phyloP scores from a whole-genome alignment of 2,329 filamentous ascomycete species.

The Aspergillus clavatus region DNA sequence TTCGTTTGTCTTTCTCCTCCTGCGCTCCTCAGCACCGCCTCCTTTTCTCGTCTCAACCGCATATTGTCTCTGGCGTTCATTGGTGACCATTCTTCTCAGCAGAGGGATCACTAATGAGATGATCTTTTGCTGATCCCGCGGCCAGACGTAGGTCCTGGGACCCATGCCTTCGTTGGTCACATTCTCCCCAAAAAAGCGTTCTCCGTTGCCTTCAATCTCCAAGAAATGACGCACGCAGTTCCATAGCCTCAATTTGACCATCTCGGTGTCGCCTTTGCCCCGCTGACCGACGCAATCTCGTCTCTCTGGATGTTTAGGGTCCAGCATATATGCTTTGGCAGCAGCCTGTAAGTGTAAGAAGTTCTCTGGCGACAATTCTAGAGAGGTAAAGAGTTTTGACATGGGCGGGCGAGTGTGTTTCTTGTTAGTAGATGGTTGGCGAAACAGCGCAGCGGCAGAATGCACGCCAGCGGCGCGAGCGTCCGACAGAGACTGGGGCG shows the following conservation, averaged over 20 bases:
- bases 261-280: conserved; percentile 51
- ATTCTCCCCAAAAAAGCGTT: conserved; percentile 48
- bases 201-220: conserved; percentile 47
- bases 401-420: conserved; percentile 56
- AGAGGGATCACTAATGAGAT: conserved; percentile 55
- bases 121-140: conserved; percentile 51
- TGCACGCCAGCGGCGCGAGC: conserved; percentile 49
- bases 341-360: conserved; percentile 53
- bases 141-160: conserved; percentile 47
- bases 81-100: conserved; percentile 55
- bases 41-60: conserved; percentile 53
- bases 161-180: conserved; percentile 40
- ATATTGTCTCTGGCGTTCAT: conserved; percentile 55
- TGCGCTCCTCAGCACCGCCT: conserved; percentile 36
- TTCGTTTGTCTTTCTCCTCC: conserved; percentile 34
- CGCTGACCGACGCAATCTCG: conserved; percentile 55
- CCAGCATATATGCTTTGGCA: conserved; percentile 55
- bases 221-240: conserved; percentile 54
- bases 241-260: conserved; percentile 54
- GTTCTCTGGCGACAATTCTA: conserved; percentile 53
- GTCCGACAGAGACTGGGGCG: conserved; percentile 38
- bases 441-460: conserved; percentile 51
- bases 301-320: conserved; percentile 50
- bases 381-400: conserved; percentile 53
- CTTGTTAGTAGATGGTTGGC: conserved; percentile 47